Evolutionary conservation across 305 asterid species (phyloP).

Genomic region (Plantago lanceolata): DNA sequence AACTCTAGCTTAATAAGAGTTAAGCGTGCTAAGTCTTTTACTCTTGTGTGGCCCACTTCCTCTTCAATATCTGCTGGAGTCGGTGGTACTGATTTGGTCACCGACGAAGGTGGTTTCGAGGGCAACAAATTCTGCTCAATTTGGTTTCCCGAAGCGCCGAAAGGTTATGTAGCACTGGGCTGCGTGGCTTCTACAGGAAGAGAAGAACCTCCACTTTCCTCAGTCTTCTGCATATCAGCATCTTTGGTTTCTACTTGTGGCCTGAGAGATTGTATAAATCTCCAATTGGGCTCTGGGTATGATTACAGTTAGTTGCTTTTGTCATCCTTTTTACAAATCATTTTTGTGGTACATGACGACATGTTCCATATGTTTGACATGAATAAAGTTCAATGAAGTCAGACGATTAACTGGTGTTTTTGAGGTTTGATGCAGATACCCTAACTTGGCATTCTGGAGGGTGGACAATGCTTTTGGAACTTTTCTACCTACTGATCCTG

Average conservation of each 20-base stretch:
- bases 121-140: constrained; percentile 56
- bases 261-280: constrained; percentile 72
- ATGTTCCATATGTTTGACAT: constrained; percentile 2
- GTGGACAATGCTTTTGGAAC: constrained; percentile 86
- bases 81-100: constrained; percentile 25
- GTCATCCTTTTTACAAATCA: constrained; percentile 11
- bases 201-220: constrained; percentile 63
- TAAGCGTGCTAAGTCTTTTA: constrained; percentile 81
- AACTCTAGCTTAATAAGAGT: constrained; percentile 80
- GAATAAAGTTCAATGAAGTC: constrained; percentile 9
- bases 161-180: constrained; percentile 89
- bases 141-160: constrained; percentile 96
- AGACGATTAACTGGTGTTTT: constrained; percentile 19
- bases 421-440: constrained; percentile 41
- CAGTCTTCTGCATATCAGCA: constrained; percentile 78
- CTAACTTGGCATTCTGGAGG: constrained; percentile 85
- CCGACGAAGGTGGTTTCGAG: constrained; percentile 26
- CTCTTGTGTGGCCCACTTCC: constrained; percentile 60
- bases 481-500: constrained; percentile 77
- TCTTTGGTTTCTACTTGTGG: constrained; percentile 81
- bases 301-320: constrained; percentile 12
- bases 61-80: constrained; percentile 24
- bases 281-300: constrained; percentile 53
- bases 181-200: constrained; percentile 84
- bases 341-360: constrained; percentile 7